phyloP scores from a whole-genome alignment of 208 protist species.

The Perkinsela sp. region DNA sequence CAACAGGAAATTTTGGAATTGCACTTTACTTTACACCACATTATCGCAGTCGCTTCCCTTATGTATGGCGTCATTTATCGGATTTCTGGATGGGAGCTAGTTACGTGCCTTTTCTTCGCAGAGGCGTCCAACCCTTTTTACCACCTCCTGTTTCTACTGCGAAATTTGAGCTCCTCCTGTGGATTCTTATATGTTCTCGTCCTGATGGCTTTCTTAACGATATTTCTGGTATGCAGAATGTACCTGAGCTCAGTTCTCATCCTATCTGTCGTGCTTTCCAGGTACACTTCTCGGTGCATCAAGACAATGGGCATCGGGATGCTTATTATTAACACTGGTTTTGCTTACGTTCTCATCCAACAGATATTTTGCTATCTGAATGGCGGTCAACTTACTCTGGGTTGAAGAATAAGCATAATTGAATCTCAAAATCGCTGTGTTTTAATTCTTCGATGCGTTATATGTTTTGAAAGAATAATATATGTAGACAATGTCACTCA shows the following conservation, averaged over 20 bases:
- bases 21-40: background rate
- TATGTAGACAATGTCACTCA: background rate
- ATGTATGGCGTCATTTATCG: background rate
- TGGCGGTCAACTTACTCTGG: constrained; percentile 3
- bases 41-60: background rate
- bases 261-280: background rate
- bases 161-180: background rate
- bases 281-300: background rate
- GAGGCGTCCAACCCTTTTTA: background rate
- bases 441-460: constrained; percentile 1
- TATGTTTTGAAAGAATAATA: background rate
- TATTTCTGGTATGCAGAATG: background rate
- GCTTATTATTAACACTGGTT: background rate
- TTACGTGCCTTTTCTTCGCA: background rate
- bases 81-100: background rate
- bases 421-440: background rate
- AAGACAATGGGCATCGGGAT: background rate
- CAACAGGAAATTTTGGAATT: background rate
- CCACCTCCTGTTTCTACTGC: background rate
- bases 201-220: background rate
- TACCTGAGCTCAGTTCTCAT: background rate
- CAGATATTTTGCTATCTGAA: background rate
- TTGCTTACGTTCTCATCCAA: background rate
- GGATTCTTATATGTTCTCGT: background rate
- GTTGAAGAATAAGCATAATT: background rate